Base-by-base conservation (phyloP, 169 alveolate species). In the Cryptosporidium muris region DNA sequence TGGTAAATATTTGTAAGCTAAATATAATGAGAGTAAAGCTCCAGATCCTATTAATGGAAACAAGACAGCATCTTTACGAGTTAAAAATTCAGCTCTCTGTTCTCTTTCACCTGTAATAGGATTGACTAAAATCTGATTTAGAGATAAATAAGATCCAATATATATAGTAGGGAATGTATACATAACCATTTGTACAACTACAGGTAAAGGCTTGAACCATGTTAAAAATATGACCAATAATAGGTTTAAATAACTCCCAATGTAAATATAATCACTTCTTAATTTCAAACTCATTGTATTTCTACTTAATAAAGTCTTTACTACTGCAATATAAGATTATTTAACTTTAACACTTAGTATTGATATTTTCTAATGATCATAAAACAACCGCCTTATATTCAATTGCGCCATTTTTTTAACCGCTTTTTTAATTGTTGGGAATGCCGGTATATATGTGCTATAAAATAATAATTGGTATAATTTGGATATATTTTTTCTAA, bases 11-110 rank as follows among this genome's bases (percentile, higher is more conserved):
- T 80, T 81, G 81, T 90, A 90, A 34, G 90, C 90, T 11, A 90
- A 62, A 80, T 90, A 90, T 63, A 96, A 82, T 37, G 95, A 92
- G 67, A 91, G 81, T 52, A 96, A 91, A 14, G 94, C 95, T 38
- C 82, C 82, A 36, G 96, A 91, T 48, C 96, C 97, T 65, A 93
- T 81, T 16, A 94, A 60, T 8, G 98, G 98, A 92, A 94, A 96
- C 64, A 91, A 80, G 80, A 89, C 67, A 25, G 97, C 96, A 74
- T 96, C 98, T 51, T 90, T 92, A 43, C 91, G 80, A 51, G 91
- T 88, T 91, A 94, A 82, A 43, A 95, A 82, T 68, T 94, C 96
- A 34, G 91, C 85, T 25, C 90, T 91, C 64, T 82, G 91, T 16
- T 93, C 89, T 14, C 81, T 93, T 80, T 91, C 94, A n/a, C 90